Conservation (phyloP, 176 grass and related monocot genomes). For the Carex littledalei region DNA sequence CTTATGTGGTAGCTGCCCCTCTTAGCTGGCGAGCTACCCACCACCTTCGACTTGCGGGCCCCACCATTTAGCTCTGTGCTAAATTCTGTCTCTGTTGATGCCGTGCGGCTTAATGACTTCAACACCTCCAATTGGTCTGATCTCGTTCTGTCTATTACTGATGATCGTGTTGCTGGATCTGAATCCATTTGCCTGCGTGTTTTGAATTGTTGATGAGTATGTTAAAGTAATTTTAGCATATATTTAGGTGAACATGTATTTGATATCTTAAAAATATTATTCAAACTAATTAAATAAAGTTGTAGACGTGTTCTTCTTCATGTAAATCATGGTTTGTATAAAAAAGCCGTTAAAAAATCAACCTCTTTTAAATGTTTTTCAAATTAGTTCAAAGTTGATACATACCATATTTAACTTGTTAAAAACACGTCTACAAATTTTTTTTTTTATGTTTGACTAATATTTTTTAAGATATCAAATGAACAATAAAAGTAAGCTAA, state of each 20-base stretch:
- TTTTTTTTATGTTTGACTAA: no score
- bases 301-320: no score
- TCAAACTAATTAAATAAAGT: no score
- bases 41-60: constrained; percentile 16
- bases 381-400: no score
- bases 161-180: not conserved
- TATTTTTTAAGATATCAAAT: no score
- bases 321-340: no score
- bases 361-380: no score
- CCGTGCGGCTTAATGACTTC: constrained; percentile 57
- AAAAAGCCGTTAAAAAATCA: no score
- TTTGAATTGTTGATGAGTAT: not conserved
- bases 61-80: constrained; percentile 38
- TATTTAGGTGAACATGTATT: not conserved
- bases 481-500: no score
- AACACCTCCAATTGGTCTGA: constrained; percentile 54
- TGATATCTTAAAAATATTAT: no score
- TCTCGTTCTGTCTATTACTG: constrained; percentile 37
- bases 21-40: constrained; percentile 22
- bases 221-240: not conserved
- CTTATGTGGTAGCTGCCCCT: constrained; percentile 45
- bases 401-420: no score
- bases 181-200: not conserved
- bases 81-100: constrained; percentile 60
- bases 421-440: no score